Evolutionary conservation across 2,329 filamentous ascomycete species (phyloP).

Genomic region (Cadophora malorum): DNA sequence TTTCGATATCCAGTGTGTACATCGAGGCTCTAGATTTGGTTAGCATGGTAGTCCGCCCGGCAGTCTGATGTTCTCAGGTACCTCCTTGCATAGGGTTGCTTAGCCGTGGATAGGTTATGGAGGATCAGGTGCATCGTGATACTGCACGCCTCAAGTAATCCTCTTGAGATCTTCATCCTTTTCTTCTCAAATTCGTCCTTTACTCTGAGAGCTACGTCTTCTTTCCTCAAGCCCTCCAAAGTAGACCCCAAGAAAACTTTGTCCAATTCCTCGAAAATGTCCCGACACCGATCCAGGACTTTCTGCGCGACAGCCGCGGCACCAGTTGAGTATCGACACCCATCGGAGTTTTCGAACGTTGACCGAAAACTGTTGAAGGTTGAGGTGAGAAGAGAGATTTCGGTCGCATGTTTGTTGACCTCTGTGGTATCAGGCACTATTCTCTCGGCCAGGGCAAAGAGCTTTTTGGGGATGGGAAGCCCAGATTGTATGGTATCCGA

Average conservation of each 20-base stretch:
- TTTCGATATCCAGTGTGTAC: not conserved
- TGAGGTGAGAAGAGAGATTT: not conserved
- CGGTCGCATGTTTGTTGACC: not conserved
- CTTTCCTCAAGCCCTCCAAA: not conserved
- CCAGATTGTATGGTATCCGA: not conserved
- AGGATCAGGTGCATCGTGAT: conserved; percentile 10
- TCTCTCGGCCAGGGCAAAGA: not conserved
- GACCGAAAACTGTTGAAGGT: not conserved
- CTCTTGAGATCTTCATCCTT: not conserved
- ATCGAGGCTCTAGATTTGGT: not conserved
- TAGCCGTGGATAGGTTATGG: not conserved
- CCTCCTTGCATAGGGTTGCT: not conserved
- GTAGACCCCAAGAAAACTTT: not conserved
- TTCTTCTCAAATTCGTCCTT: not conserved
- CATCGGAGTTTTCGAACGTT: not conserved
- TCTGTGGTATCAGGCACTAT: not conserved
- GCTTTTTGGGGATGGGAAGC: not conserved
- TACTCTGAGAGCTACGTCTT: not conserved
- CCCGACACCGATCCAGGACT: not conserved
- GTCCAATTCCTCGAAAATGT: not conserved
- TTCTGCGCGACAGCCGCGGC: not conserved
- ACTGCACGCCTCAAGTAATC: not conserved
- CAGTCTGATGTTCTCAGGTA: too few relatives aligned
- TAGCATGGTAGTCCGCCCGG: not conserved
- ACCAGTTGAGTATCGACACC: not conserved